Evolutionary conservation across 306 rosid genomes (phyloP), one percentile per base, ranked within the genome.

Genomic region (Quercus bicolor): DNA sequence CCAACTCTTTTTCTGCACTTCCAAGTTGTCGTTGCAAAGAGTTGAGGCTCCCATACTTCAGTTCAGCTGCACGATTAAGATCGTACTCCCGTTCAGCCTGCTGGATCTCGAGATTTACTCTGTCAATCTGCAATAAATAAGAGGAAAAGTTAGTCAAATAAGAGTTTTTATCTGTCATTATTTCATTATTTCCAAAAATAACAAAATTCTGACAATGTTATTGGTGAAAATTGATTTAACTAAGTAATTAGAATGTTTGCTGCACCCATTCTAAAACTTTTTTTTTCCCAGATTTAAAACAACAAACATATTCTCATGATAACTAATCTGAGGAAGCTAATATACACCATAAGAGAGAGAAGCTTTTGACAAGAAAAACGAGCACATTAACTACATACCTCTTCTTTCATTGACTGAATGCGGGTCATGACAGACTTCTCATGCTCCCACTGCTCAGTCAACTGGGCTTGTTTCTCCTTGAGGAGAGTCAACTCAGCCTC

Each of bases 31-130:
- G 90, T 74, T 95, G 98, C 90, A 95, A 84, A 19, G 99, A 85
- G 83, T 91, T 95, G 64, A 93, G 82, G 72, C 96, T 93, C n/a
- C 99, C 99, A 72, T 95, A 95, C 87, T 95, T 95, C 56, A 95
- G 79, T 79, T 95, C 99, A 71, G 99, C 99, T 7, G 98, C 98
- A 23, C 96, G 98, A 75, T 95, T 95, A 76, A 95, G 99, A 82
- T 95, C 99, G 43, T 93, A 95, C 80, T 95, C 99, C 61, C 98
- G 85, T 79, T 95, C 99, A 11, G 99, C 98, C 81, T 93, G 99
- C 81, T 84, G 98, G 87, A 95, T 91, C 96, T 95, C 99, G 43
- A 95, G 84, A 83, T 90, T 95, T 70, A 95, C 93, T 80, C 99
- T 85, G 84, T 95, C 99, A 48, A 95, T 91, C 99, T 95, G 95